phyloP scores from a whole-genome alignment of 2,329 filamentous ascomycete species.

The Orbilia brochopaga region DNA sequence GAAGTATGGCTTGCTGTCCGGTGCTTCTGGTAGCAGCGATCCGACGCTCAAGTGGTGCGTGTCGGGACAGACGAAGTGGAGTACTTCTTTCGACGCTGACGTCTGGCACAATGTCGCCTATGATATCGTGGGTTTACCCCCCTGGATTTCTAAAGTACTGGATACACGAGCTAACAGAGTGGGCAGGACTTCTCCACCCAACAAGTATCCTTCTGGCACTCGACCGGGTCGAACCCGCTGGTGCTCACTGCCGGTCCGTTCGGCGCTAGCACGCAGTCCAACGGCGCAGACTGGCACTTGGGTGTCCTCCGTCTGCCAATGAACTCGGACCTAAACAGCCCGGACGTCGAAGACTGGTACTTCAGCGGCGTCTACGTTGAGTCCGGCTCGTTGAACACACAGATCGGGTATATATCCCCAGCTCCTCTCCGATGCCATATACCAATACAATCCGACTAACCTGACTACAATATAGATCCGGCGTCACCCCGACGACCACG shows the following conservation, averaged over 20 bases:
- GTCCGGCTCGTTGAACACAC: conserved; percentile 61
- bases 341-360: conserved; percentile 66
- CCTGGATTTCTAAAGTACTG: no score
- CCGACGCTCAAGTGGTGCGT: conserved; percentile 70
- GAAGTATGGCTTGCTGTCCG: conserved; percentile 69
- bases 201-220: conserved; percentile 73
- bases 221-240: conserved; percentile 67
- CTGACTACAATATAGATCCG: conserved; percentile 11
- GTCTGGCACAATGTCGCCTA: conserved; percentile 79
- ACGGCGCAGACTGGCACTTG: conserved; percentile 75
- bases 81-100: conserved; percentile 66
- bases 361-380: conserved; percentile 76
- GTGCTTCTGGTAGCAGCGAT: conserved; percentile 60
- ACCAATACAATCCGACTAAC: no score
- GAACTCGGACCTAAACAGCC: conserved; percentile 57
- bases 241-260: conserved; percentile 68
- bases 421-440: no score
- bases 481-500: conserved; percentile 24
- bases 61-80: conserved; percentile 68
- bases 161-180: conserved; percentile 39
- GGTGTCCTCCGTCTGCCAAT: conserved; percentile 70
- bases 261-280: conserved; percentile 67
- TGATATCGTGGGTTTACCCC: conserved; percentile 62
- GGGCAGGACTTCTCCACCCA: conserved; percentile 65
- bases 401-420: conserved; percentile 54